Percentiles rank a stretch among this genome's conserved stretches.
phyloP scores from a whole-genome alignment of 257 asterid genomes.

The Penstemon barbatus region DNA sequence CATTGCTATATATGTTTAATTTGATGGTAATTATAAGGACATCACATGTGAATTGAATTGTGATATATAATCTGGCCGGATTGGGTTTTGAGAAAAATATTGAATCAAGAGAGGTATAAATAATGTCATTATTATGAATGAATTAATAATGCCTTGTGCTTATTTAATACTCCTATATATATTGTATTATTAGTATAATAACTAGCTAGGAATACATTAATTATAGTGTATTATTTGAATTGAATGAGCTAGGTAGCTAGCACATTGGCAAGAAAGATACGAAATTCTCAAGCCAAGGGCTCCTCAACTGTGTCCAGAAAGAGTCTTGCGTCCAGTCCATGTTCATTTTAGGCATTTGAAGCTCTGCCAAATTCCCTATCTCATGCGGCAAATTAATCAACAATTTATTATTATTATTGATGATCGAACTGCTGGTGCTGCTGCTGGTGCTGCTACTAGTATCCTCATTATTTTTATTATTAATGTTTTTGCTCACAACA shows the following conservation, averaged over 20 bases:
- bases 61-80: too few relatives aligned
- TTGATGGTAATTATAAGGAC: too few relatives aligned
- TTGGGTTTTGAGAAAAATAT: too few relatives aligned
- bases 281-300: constrained; percentile 65
- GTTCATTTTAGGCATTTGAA: constrained; percentile 49
- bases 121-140: too few relatives aligned
- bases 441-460: neutral
- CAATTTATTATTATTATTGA: neutral
- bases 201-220: too few relatives aligned
- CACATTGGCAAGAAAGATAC: constrained; percentile 33
- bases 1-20: too few relatives aligned
- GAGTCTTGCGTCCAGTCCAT: constrained; percentile 67
- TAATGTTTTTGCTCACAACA: neutral
- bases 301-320: constrained; percentile 53
- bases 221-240: neutral
- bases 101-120: too few relatives aligned
- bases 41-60: too few relatives aligned
- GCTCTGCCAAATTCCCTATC: constrained; percentile 35
- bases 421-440: constrained; percentile 9
- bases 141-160: too few relatives aligned
- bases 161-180: too few relatives aligned
- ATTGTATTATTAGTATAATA: too few relatives aligned
- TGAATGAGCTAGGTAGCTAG: neutral
- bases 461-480: neutral
- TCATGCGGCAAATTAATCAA: constrained; percentile 31